These are phyloP conservation scores for Cercophora scortea DNA, from an alignment of 495 filamentous ascomycete genomes.

Conservation along the genomic window DNA sequence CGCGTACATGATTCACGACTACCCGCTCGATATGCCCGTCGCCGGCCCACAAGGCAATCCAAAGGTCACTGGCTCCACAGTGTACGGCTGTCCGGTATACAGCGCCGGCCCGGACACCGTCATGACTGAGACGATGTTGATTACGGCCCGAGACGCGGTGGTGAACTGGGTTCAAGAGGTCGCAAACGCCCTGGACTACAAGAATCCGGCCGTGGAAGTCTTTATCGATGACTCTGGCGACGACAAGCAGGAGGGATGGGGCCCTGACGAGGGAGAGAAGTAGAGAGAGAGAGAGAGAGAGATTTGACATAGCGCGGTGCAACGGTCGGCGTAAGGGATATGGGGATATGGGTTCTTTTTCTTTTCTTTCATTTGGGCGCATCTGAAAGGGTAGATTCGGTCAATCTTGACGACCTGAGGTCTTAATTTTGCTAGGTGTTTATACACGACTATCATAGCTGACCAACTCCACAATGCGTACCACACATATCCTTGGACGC, in stretches of 20 bases:
- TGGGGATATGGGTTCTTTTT: too few species aligned
- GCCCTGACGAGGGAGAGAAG: neutral
- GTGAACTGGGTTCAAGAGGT: slow-evolving; percentile 41
- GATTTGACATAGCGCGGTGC: neutral
- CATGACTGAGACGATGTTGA: slow-evolving; percentile 29
- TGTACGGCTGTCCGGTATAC: slow-evolving; percentile 38
- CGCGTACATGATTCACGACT: slow-evolving; percentile 48
- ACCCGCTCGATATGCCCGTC: slow-evolving; percentile 40
- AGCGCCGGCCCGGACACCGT: slow-evolving; percentile 29
- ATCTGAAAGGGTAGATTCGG: too few species aligned
- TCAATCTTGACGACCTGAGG: too few species aligned
- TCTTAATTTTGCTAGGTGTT: too few species aligned
- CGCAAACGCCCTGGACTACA: slow-evolving; percentile 22
- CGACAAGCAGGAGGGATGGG: neutral
- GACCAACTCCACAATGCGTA: too few species aligned
- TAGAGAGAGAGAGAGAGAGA: neutral
- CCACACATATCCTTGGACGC: too few species aligned
- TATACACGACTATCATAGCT: too few species aligned
- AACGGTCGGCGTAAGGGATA: neutral
- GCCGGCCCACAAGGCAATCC: slow-evolving; percentile 35
- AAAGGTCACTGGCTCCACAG: slow-evolving; percentile 16
- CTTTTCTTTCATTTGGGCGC: too few species aligned
- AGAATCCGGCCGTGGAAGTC: slow-evolving; percentile 24
- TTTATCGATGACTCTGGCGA: neutral
- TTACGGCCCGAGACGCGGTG: slow-evolving; percentile 24